Base-by-base conservation (phyloP, 306 rosid genomes). In the Calophaca sinica region DNA sequence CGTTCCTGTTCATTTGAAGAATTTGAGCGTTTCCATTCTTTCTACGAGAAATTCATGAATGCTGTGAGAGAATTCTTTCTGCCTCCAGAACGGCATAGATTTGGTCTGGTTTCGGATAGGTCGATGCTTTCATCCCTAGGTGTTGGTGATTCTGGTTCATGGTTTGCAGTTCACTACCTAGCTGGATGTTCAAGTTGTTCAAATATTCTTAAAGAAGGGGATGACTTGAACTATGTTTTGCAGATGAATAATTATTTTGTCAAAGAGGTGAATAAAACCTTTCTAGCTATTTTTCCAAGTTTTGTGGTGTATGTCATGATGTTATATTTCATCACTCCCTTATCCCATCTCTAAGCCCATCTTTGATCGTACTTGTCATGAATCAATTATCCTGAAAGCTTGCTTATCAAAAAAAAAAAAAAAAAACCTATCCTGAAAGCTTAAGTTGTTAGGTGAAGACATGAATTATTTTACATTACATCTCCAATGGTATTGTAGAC, bases 41-140 rank as follows among this genome's bases (percentile, higher is more conserved):
- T 94, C 84, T 92, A 85, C 81, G 38, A 79, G 54, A 90, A 85
- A 75, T 90, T 89, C 89, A 83, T 85, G 89, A 82, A 75, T 59
- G 53, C 66, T 38, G 96, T 87, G 78, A 90, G 89, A 84, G 97
- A 92, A 55, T 84, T 74, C 70, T 87, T 87, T 82, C 84, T 94
- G 72, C 96, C 97, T 41, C 74, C 85, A 2, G 96, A 91, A 82
- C 84, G 78, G 52, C 84, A 82, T 73, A 87, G 90, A 60, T 88
- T 84, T 86, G 97, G 96, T 55, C 59, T 91, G 73, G 89, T 94
- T 83, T 86, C 84, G 38, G 84, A 88, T 59, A 85, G 88, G 82
- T 86, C 88, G 11, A 82, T 94, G 88, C 93, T 94, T 79, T 88
- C 96, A 51, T 80, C 90, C 76, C 82, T 94, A 49, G 96, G 93